Conservation (phyloP, 2,329 filamentous ascomycete genomes). For the Lachnellula arida region DNA sequence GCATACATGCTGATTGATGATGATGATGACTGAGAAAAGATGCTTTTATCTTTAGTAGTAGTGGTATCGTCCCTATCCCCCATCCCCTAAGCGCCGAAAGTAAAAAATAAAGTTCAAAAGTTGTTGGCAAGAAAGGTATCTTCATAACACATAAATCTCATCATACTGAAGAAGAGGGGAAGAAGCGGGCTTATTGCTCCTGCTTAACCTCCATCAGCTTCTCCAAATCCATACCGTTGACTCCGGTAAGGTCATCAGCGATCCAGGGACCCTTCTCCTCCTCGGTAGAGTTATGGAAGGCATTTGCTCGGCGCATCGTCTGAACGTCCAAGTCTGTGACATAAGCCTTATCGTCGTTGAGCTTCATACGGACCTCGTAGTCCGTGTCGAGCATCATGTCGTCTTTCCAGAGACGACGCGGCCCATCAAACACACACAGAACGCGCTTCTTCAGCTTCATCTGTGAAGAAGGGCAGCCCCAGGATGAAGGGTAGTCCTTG, state of each 20-base stretch:
- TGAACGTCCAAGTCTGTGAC: slow-evolving; percentile 91
- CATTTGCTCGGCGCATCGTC: slow-evolving; percentile 83
- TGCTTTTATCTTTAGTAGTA: slow-evolving; percentile 25
- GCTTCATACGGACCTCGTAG: slow-evolving; percentile 83
- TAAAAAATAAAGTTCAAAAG: slow-evolving; percentile 7
- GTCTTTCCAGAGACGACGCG: slow-evolving; percentile 86
- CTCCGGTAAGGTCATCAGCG: slow-evolving; percentile 62
- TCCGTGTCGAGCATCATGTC: slow-evolving; percentile 98
- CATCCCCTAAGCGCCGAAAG: slow-evolving; percentile 15
- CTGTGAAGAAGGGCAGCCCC: slow-evolving; percentile 87
- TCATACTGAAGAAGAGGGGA: slow-evolving; percentile 2
- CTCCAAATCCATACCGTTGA: slow-evolving; percentile 55
- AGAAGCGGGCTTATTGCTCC: slow-evolving; percentile 16
- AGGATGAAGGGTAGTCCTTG: slow-evolving; percentile 88
- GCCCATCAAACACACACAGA: slow-evolving; percentile 86
- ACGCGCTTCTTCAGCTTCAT: slow-evolving; percentile 99
- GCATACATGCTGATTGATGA: slow-evolving; percentile 11
- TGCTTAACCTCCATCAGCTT: slow-evolving; percentile 48
- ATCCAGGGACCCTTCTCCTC: slow-evolving; percentile 87
- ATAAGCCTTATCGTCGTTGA: slow-evolving; percentile 60
- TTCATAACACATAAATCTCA: slow-evolving; percentile 21
- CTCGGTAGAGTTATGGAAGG: slow-evolving; percentile 71
- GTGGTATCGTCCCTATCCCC: slow-evolving; percentile 23
- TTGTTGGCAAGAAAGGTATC: slow-evolving; percentile 17
- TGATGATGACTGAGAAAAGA: slow-evolving; percentile 15